Base-by-base conservation (phyloP, 441 rosid genomes). In the Jatropha multifida region DNA sequence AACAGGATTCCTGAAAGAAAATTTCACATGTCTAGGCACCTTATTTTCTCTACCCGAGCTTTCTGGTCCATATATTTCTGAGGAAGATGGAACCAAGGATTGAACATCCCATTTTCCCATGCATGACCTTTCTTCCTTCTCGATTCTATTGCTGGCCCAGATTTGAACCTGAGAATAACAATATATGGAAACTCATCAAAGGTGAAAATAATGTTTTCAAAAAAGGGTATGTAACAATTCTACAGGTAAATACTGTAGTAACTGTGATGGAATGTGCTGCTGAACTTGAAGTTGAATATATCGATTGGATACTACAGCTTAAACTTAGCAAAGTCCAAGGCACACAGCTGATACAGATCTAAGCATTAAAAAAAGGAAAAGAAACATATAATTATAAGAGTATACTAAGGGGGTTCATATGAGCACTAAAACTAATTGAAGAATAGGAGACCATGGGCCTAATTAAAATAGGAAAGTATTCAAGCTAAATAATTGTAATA, bases 101-200 rank as follows among this genome's bases (percentile, higher is more conserved):
- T 92, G 92, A 56, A 96, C 87, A 83, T 96, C 97, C 98, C 99
- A 96, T 79, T 96, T 92, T 74, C 99, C 99, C 85, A 96, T 67
- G 77, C 86, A 77, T 20, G 97, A 85, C 84, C 97, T 88, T 77
- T 88, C 94, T 88, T 93, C 97, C 85, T 80, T 89, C 74, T 91
- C 85, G 79, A 92, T 87, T 74, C 88, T 89, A 81, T 88, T 94
- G 85, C 99, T 88, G n/a, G 92, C 97, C 99, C 99, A 96, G 74
- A 96, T 89, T 88, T 94, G 98, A 76, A 92, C 96, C 98, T 96
- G 86, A 73, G 32, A 44, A 73, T 49, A 82, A 46, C 69, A 69
- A 81, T 4, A 74, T 26, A 71, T 72, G 63, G 78, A 72, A 78
- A 71, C 54, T 48, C 32, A 32, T 76, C 79, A 55, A 72, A 71